Evolutionary conservation across 305 asterid species (phyloP), one percentile per base, ranked within the genome.

Genomic region (Fraxinus xanthoxyloides): DNA sequence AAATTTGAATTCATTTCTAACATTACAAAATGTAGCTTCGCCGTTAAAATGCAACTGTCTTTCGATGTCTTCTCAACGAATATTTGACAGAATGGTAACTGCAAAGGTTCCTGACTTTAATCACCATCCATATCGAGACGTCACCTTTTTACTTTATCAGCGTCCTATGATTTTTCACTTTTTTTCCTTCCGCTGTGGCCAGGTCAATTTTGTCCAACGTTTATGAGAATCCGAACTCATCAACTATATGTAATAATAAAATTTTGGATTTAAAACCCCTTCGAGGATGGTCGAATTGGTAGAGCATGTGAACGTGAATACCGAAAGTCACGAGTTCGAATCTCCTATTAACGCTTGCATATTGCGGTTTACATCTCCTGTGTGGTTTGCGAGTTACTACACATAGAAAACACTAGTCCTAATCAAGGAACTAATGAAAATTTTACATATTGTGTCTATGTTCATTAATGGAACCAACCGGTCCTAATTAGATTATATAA

Each of bases 41-140:
- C 17, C 17, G 3, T 63, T 59, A 59, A 59, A 63, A 63, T 63
- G 17, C 34, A 7, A 59, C 30, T 19, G 69, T 59, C 10, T 35
- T n/a, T 73, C 43, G n/a, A 36, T 69, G 3, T 38, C 80, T 46
- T 26, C 30, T 72, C 78, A 72, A 63, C 73, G 63, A 81, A 81
- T 81, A 81, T 59, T 81, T 73, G 79, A 73, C 79, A 75, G 65
- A 75, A 75, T 75, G 69, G 72, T 63, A 63, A 63, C 32, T 24
- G 72, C 72, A 75, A 81, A 75, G 80, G 30, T 38, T 74, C 65
- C 69, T 8, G 38, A 81, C 84, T 81, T 81, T 75, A 75, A 59
- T 17, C 65, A 59, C 76, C 84, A 59, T 65, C 76, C 77, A 75
- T 34, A 38, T 59, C n/a, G 69, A 54, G 26, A 54, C 54, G 19